phyloP scores from a whole-genome alignment of 768 basidiomycete genomes.

The Russula brevipes region DNA sequence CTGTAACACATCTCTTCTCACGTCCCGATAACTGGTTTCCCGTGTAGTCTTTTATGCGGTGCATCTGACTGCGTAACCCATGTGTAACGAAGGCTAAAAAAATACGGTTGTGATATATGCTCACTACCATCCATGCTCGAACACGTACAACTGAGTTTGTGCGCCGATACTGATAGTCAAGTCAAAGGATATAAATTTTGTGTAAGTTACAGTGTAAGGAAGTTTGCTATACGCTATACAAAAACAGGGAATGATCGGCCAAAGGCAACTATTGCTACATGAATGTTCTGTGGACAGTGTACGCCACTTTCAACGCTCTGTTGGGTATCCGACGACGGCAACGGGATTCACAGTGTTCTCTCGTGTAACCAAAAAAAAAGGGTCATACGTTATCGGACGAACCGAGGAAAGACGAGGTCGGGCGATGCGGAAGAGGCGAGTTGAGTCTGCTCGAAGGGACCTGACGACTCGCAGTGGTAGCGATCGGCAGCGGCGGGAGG shows the following conservation, averaged over 20 bases:
- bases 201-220: slow-evolving; percentile 2
- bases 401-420: not conserved
- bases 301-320: no score
- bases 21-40: not conserved
- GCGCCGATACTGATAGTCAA: not conserved
- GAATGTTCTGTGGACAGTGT: not conserved
- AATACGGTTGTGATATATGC: not conserved
- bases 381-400: not conserved
- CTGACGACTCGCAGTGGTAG: not conserved
- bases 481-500: not conserved
- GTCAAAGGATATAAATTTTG: not conserved
- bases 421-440: slow-evolving; percentile 13
- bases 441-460: slow-evolving; percentile 3
- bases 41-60: slow-evolving; percentile 1
- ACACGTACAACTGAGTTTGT: not conserved
- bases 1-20: not conserved
- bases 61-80: not conserved
- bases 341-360: not conserved
- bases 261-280: slow-evolving; percentile 11
- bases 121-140: not conserved
- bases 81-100: not conserved
- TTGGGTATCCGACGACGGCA: no score
- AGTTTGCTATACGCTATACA: not conserved
- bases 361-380: not conserved
- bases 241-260: not conserved